Evolutionary conservation across 768 basidiomycete genomes (phyloP).

Genomic region (Termitomyces titanicus): DNA sequence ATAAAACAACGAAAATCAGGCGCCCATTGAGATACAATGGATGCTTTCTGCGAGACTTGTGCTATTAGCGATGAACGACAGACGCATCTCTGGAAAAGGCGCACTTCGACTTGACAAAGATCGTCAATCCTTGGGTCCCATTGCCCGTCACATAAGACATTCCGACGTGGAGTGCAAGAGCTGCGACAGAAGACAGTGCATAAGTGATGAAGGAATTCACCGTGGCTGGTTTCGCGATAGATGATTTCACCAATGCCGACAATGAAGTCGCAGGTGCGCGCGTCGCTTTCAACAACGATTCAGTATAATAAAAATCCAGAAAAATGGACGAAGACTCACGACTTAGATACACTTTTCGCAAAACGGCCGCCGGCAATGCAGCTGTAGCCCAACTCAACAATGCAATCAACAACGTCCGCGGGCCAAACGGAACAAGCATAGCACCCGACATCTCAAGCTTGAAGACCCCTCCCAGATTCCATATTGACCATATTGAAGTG

Average conservation of each 20-base stretch:
- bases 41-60: conserved; percentile 49
- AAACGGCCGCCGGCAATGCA: conserved; percentile 53
- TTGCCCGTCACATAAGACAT: conserved; percentile 25
- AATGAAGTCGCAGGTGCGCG: conserved; percentile 51
- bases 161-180: conserved; percentile 40
- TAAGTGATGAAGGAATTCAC: conserved; percentile 44
- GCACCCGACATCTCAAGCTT: conserved; percentile 25
- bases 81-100: conserved; percentile 13
- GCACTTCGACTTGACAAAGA: conserved; percentile 70
- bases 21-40: conserved; percentile 72
- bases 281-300: conserved; percentile 29
- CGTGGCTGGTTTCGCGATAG: conserved; percentile 45
- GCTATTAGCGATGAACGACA: conserved; percentile 1
- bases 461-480: conserved; percentile 36
- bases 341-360: conserved; percentile 57
- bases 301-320: background rate
- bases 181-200: conserved; percentile 38
- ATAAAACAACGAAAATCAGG: conserved; percentile 53
- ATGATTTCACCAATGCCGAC: conserved; percentile 39
- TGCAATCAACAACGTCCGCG: conserved; percentile 39
- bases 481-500: conserved; percentile 36
- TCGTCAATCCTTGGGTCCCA: conserved; percentile 29
- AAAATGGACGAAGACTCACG: conserved; percentile 37
- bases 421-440: conserved; percentile 37
- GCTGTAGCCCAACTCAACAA: conserved; percentile 44